Evolutionary conservation across 257 asterid genomes (phyloP).

Genomic region (Voacanga thouarsii): DNA sequence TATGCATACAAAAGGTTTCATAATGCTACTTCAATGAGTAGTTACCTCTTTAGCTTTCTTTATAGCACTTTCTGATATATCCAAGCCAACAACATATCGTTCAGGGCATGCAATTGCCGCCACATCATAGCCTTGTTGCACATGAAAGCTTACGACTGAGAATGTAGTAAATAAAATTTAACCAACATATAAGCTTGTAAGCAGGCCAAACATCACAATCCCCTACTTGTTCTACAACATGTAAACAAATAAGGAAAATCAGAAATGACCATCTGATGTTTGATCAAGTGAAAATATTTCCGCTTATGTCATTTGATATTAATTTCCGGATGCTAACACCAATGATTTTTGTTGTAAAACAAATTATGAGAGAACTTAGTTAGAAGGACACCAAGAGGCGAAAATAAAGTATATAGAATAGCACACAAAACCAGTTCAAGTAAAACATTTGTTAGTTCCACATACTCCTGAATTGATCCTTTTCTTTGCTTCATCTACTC

Average conservation of each 20-base stretch:
- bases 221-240: not conserved
- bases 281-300: not conserved
- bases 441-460: not conserved
- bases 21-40: not conserved
- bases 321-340: not conserved
- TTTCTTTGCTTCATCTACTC: not conserved
- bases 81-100: constrained; percentile 71
- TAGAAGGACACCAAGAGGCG: not conserved
- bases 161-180: not conserved
- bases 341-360: not conserved
- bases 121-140: constrained; percentile 76
- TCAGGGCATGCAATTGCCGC: constrained; percentile 66
- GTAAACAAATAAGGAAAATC: not conserved
- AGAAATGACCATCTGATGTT: not conserved
- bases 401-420: not conserved
- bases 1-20: not conserved
- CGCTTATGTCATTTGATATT: not conserved
- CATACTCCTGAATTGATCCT: not conserved
- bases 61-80: constrained; percentile 34
- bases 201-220: not conserved
- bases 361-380: not conserved
- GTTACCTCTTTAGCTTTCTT: constrained; percentile 53
- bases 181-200: not conserved
- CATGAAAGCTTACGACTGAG: not conserved
- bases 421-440: not conserved